These are phyloP conservation scores for Chlorophyllum brunneum DNA, from an alignment of 768 basidiomycete species.

Conservation along the genomic window DNA sequence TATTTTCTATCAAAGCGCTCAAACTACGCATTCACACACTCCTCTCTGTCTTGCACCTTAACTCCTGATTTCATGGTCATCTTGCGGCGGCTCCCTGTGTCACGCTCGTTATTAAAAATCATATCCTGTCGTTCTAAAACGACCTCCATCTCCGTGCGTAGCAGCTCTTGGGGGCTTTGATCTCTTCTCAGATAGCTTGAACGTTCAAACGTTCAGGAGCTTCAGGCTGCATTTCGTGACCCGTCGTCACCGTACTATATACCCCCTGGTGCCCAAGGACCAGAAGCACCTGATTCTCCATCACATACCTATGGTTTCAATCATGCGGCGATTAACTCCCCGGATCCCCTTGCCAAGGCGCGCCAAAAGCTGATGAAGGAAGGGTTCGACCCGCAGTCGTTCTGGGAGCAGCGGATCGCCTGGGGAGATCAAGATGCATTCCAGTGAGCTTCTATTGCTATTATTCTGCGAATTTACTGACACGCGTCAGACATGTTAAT, in stretches of 20 bases:
- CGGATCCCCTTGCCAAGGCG: conserved; percentile 33
- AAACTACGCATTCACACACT: no score
- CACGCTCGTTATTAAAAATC: neutral
- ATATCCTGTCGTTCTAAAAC: conserved; percentile 3
- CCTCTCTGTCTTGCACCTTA: no score
- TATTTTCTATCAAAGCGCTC: no score
- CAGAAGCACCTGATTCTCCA: conserved; percentile 51
- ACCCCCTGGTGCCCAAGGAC: conserved; percentile 55
- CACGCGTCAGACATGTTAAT: conserved; percentile 65
- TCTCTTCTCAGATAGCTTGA: neutral
- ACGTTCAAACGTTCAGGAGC: conserved; percentile 37
- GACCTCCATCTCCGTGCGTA: conserved; percentile 6
- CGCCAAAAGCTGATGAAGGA: conserved; percentile 33
- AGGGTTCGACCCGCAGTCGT: conserved; percentile 61
- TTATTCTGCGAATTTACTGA: neutral
- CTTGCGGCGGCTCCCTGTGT: neutral
- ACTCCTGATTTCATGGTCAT: no score
- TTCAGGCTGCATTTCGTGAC: conserved; percentile 59
- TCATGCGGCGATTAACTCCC: conserved; percentile 3
- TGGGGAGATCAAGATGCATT: conserved; percentile 83
- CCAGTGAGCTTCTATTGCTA: conserved; percentile 45
- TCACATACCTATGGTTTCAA: conserved; percentile 14
- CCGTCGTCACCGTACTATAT: conserved; percentile 65
- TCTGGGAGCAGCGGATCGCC: conserved; percentile 73
- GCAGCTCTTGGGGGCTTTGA: no score